Evolutionary conservation across 148 eudicot genomes (phyloP).

Genomic region (Cornus kousa): DNA sequence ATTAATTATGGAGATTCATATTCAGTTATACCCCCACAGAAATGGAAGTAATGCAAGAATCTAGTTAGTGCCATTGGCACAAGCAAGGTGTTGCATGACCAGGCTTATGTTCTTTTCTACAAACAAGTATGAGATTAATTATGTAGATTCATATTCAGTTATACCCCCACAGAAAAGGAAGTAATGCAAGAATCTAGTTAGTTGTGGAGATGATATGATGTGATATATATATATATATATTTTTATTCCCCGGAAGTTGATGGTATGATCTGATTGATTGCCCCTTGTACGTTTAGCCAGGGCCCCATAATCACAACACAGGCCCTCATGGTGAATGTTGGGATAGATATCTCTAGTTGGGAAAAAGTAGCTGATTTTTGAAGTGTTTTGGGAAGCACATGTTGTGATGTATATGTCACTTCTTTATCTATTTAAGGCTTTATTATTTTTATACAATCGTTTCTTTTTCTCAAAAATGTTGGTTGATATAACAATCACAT

Average conservation of each 20-base stretch:
- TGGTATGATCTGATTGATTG: neutral
- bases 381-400: neutral
- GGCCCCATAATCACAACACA: neutral
- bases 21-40: neutral
- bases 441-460: neutral
- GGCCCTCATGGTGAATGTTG: neutral
- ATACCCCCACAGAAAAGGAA: neutral
- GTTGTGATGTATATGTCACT: neutral
- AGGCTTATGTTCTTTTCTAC: conserved; percentile 94
- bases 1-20: neutral
- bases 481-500: neutral
- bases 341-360: neutral
- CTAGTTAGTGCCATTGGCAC: conserved; percentile 55
- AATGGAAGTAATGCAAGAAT: neutral
- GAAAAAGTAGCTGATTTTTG: neutral
- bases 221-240: too few relatives aligned
- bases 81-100: conserved; percentile 81
- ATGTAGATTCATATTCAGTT: neutral
- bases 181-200: neutral
- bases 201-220: neutral
- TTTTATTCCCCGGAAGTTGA: too few relatives aligned
- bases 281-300: neutral
- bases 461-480: neutral
- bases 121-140: conserved; percentile 44
- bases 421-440: neutral